Base-by-base conservation (phyloP, 345 rosid genomes). In the Noccaea bulbosa region DNA sequence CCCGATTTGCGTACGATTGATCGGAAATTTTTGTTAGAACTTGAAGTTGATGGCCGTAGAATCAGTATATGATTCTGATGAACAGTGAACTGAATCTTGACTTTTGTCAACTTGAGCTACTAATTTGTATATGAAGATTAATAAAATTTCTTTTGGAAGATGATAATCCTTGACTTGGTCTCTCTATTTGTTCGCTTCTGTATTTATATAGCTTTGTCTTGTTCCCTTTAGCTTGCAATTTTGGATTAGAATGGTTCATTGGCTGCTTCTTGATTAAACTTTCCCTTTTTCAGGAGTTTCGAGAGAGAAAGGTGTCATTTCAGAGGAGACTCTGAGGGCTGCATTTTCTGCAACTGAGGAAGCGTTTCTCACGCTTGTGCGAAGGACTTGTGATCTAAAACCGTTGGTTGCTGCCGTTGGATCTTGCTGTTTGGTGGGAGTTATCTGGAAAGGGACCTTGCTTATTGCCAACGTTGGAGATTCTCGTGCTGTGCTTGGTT, bases 371-470 rank as follows among this genome's bases (percentile, higher is more conserved):
- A 81, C 86, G 47, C 91, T 89, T 37, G 99, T 94, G 53, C 86
- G 85, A 56, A 84, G 89, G 77, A 66, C 91, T 10, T 79, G 79
- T 49, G 81, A 72, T 10, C 81, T 89, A 30, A 89, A 91, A 73
- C 98, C 99, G 32, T 53, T 82, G 72, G 86, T 93, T 56, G 96
- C 96, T 55, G 95, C 96, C 14, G 78, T 84, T 48, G 98, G 98
- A 56, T 91, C 98, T 47, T 91, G 98, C 77, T 93, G 98, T 79
- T 70, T 93, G 47, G 97, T 82, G 24, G 98, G 98, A 46, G 83
- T 93, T 75, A 83, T 89, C 20, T 88, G 96, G 95, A 83, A 81
- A 65, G 90, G 98, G 15, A 85, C 87, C 2, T 83, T 93, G 58
- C 86, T 79, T 69, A 81, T 91, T n/a, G 98, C 93, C 49, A 93